phyloP scores from a whole-genome alignment of 140 eudicot species.

The Cichorium intybus region DNA sequence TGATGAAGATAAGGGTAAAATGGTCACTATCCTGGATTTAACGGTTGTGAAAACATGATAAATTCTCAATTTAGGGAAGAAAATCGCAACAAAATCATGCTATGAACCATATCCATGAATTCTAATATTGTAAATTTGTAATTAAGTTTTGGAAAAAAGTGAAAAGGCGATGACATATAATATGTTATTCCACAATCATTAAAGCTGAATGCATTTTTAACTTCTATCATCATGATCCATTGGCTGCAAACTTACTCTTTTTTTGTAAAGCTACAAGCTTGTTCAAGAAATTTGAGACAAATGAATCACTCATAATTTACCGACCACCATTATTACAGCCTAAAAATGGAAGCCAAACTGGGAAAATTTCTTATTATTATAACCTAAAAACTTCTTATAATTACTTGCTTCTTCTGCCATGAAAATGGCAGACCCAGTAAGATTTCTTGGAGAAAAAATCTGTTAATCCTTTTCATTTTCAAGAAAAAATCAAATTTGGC shows the following conservation, averaged over 20 bases:
- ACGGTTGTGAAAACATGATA: not conserved
- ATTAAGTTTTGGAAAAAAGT: not conserved
- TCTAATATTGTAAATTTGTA: not conserved
- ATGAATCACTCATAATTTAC: not conserved
- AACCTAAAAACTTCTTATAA: conserved; percentile 16
- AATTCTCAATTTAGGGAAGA: not conserved
- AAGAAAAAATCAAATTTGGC: conserved; percentile 24
- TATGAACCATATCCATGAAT: not conserved
- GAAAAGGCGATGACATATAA: conserved; percentile 13
- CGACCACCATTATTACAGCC: conserved; percentile 18
- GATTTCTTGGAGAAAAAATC: not conserved
- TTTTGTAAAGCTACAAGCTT: conserved; percentile 31
- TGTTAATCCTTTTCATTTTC: not conserved
- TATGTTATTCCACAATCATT: conserved; percentile 7
- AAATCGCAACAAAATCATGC: not conserved
- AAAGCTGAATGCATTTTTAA: conserved; percentile 10
- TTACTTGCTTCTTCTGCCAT: not conserved
- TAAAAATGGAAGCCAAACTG: conserved; percentile 14
- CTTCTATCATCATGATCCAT: conserved; percentile 27
- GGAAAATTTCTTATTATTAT: conserved; percentile 15
- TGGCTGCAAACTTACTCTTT: conserved; percentile 26
- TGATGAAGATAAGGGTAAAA: not conserved
- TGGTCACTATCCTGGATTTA: not conserved
- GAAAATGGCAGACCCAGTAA: too few relatives aligned
- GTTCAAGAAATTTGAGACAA: conserved; percentile 27